A percentile compares a stretch with the other conserved stretches of the same genome.
phyloP scores from a whole-genome alignment of 2,329 filamentous ascomycete species.

The Cladosporium colombiae region DNA sequence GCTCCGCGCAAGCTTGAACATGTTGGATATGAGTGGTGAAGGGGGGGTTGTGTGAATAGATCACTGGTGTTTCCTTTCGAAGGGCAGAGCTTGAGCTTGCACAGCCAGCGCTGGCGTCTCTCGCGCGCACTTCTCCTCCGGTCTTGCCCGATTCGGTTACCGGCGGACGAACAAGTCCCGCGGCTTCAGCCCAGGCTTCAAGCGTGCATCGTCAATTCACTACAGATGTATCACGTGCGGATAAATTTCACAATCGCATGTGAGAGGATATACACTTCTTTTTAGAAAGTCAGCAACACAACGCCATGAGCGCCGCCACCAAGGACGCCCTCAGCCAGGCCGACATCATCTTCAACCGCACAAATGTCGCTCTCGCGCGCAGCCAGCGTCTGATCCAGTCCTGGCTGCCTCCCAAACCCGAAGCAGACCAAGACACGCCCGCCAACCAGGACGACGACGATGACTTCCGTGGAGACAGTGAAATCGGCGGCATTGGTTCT shows the following conservation, averaged over 20 bases:
- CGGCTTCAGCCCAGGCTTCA: conserved; percentile 1
- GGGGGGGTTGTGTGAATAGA: conserved; percentile 9
- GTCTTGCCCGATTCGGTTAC: neutral
- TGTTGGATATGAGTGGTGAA: conserved; percentile 42
- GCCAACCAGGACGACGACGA: conserved; percentile 45
- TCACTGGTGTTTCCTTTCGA: conserved; percentile 14
- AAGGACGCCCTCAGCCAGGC: conserved; percentile 32
- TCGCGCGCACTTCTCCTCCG: neutral
- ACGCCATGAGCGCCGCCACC: conserved; percentile 9
- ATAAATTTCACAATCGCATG: neutral
- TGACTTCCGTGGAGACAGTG: conserved; percentile 45
- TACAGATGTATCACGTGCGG: neutral
- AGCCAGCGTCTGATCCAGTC: conserved; percentile 57
- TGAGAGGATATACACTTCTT: neutral
- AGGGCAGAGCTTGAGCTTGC: conserved; percentile 17
- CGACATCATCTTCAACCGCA: conserved; percentile 57
- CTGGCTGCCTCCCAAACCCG: conserved; percentile 51
- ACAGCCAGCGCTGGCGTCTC: neutral
- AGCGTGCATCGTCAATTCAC: neutral
- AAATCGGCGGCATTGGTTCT: conserved; percentile 25
- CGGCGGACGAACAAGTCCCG: neutral
- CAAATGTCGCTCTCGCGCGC: conserved; percentile 56
- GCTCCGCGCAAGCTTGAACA: conserved; percentile 87
- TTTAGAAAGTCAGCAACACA: neutral
- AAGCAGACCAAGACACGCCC: conserved; percentile 42